Evolutionary conservation across 371 early-diverging fungal species (phyloP), one percentile per base, ranked within the genome.

Genomic region (Blakeslea trispora): DNA sequence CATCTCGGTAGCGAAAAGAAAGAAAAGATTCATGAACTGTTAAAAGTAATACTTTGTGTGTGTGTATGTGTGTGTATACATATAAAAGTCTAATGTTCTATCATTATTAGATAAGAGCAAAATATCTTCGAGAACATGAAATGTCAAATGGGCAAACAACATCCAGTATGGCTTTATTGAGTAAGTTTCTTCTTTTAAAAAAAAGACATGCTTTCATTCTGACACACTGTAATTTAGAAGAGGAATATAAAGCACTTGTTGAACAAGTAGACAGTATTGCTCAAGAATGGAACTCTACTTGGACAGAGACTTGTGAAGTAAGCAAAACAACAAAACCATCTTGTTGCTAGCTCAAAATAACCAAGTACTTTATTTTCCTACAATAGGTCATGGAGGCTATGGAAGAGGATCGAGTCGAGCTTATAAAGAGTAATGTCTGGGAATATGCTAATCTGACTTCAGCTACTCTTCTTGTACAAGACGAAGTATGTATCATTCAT

Each of bases 371-470:
- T 28, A 7, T 5, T 28, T 3, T 28, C 28, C 7, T 28, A 37
- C n/a, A n/a, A n/a, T 28, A 69, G 70, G 53, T 42, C 1, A 46
- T 74, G 47, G 69, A 78, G 52, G 55, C 53, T 1, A 59, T 74
- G 58, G 78, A 78, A 50, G 54, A 72, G 48, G 67, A 75, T n/a
- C 63, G 78, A 0, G 42, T 72, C 11, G 75, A 74, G 21, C 57
- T 75, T 15, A 40, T 78, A 17, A 63, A 61, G 14, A 58, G 34
- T 19, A 78, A 72, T 45, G 50, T 71, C 15, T 75, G 73, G 75
- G 78, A 75, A 3, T 78, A 78, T 60, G 73, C 78, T 9, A 75
- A 78, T 24, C 42, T 75, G 8, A 48, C 57, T 1, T 75, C 78
- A 10, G 75, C 69, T 8, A 53, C 57, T n/a, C 32, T 78, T 1